Evolutionary conservation across 257 asterid species (phyloP).

Genomic region (Catharanthus roseus): DNA sequence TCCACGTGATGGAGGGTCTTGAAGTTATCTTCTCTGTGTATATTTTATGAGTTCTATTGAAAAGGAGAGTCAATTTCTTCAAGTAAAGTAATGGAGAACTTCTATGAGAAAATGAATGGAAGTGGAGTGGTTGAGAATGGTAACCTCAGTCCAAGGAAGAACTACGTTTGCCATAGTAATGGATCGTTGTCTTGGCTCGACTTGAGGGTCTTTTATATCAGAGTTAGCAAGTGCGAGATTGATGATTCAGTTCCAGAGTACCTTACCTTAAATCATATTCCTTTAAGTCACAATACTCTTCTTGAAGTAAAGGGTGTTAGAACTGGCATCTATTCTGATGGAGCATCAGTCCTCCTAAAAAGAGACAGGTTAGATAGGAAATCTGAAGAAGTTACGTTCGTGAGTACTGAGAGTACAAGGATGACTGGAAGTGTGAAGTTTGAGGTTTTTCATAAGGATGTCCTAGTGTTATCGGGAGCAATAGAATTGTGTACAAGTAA

Average conservation of each 20-base stretch:
- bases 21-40: slow-evolving; percentile 4
- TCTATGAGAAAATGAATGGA: slow-evolving; percentile 21
- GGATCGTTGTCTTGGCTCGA: slow-evolving; percentile 59
- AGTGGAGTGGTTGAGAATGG: slow-evolving; percentile 39
- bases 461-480: slow-evolving; percentile 46
- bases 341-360: slow-evolving; percentile 46
- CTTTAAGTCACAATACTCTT: slow-evolving; percentile 51
- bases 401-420: slow-evolving; percentile 56
- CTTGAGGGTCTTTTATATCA: slow-evolving; percentile 57
- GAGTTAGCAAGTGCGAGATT: slow-evolving; percentile 59
- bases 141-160: slow-evolving; percentile 24
- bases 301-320: slow-evolving; percentile 64
- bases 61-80: slow-evolving; percentile 23
- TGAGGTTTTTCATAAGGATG: slow-evolving; percentile 46
- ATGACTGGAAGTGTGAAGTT: slow-evolving; percentile 54
- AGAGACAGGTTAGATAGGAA: slow-evolving; percentile 53
- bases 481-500: slow-evolving; percentile 34
- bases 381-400: slow-evolving; percentile 59
- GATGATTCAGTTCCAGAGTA: slow-evolving; percentile 44
- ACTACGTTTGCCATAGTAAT: slow-evolving; percentile 24
- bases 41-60: slow-evolving; percentile 33
- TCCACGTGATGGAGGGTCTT: slow-evolving; percentile 14
- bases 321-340: slow-evolving; percentile 52
- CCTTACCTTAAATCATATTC: slow-evolving; percentile 60
- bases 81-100: slow-evolving; percentile 32